Evolutionary conservation across 192 early-diverging fungal species (phyloP), one percentile per base, ranked within the genome.

Genomic region (Podila epicladia): DNA sequence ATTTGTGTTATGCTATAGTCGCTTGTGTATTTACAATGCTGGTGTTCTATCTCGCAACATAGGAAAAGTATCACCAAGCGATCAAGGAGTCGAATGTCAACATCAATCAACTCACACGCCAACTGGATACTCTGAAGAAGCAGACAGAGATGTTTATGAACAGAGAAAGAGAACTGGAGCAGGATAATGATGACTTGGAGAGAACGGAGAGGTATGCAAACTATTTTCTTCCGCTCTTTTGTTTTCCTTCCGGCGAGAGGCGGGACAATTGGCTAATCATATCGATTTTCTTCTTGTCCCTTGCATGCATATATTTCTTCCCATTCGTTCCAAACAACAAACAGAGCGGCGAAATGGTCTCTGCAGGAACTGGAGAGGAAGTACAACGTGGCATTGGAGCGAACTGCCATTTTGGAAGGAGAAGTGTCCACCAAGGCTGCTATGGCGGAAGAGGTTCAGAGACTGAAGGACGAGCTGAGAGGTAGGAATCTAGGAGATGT

Each of bases 181-280:
- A 93, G 75, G 88, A 93, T 48, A 93, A 92, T 83, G 93, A 94
- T 66, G 92, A 94, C 58, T 69, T 94, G 53, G 93, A 94, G 80
- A 87, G 90, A 57, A 91, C 84, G 33, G 88, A 87, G 75, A 84
- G 88, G 88, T 90, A 82, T 19, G 45, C 19, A 37, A 45, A 6
- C 9, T 7, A 1, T 26, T 55, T 22, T 9, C 24, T n/a, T 19
- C 29, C 9, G 37, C 55, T 48, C 24, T 50, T 57, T 13, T n/a
- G n/a, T 0, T 13, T 31, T 19, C 59, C 15, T 24, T 31, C 0
- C 53, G 2, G 53, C 4, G 15, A 45, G 41, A 45, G 41, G 17
- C 41, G 31, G 41, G 41, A 45, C 41, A 45, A 15, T 38, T 63
- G 57, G 13, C 28, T 67, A 12, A 55, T 73, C 20, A 50, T 68